phyloP scores from a whole-genome alignment of 371 early-diverging fungal genomes.

The Basidiobolus meristosporus region DNA sequence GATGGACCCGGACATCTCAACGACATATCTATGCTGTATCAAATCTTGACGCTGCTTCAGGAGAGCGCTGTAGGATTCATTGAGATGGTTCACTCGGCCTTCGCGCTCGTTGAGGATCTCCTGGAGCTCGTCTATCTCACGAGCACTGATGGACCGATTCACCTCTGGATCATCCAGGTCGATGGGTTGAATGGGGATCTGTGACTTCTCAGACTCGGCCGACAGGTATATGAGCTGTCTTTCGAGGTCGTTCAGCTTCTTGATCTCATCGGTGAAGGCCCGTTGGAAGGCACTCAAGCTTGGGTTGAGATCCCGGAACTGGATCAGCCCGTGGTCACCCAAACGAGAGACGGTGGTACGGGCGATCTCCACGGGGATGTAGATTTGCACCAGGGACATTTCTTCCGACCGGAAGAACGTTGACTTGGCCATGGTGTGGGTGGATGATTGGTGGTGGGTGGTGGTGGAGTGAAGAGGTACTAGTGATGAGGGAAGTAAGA shows the following conservation, averaged over 20 bases:
- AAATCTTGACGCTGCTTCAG: conserved; percentile 70
- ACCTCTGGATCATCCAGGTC: conserved; percentile 24
- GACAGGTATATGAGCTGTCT: conserved; percentile 74
- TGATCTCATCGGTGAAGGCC: conserved; percentile 81
- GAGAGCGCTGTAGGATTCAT: conserved; percentile 64
- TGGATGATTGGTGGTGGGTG: no score
- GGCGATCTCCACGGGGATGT: conserved; percentile 89
- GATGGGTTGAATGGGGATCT: conserved; percentile 39
- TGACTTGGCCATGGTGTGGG: conserved; percentile 2
- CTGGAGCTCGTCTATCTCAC: conserved; percentile 89
- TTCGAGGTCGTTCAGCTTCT: conserved; percentile 86
- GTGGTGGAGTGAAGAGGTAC: no score
- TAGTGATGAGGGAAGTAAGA: no score
- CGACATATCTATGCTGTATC: conserved; percentile 74
- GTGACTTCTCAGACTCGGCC: conserved; percentile 59
- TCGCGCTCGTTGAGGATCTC: conserved; percentile 68
- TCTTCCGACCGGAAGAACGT: conserved; percentile 86
- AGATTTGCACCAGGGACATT: conserved; percentile 92
- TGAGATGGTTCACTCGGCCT: conserved; percentile 65
- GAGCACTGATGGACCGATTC: conserved; percentile 53
- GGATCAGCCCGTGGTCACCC: conserved; percentile 84
- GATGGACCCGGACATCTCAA: conserved; percentile 66
- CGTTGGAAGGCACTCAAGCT: conserved; percentile 93
- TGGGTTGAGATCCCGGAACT: conserved; percentile 90
- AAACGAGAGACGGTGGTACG: conserved; percentile 84